Evolutionary conservation across 805 yeast species (phyloP), one percentile per base, ranked within the genome.

Genomic region (Candida boidinii): DNA sequence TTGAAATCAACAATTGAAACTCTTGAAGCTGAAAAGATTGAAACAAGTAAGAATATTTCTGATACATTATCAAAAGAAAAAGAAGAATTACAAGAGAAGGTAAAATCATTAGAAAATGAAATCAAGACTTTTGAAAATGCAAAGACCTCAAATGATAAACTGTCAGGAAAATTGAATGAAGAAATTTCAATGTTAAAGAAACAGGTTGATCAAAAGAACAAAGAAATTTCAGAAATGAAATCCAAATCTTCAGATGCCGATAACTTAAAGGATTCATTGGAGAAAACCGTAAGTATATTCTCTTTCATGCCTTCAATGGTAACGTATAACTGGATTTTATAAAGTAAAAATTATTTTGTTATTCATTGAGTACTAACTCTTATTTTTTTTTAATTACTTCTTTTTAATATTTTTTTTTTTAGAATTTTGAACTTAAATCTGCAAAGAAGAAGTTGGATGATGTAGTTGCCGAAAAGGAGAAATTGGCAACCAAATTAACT

Each of bases 401-500:
- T n/a, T n/a, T n/a, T n/a, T n/a, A n/a, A n/a, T n/a, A n/a, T 18
- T 26, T 32, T 25, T 29, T 27, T 24, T 26, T 38, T 28, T 28
- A 51, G 53, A 37, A 31, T 13, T 26, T 36, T 9, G 41, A 47
- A 9, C 44, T 43, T 27, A 46, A 35, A 13, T 26, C 48, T 18
- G 63, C 72, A 5, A 56, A 56, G 38, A 52, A 49, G 20, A 54
- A 62, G 23, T 43, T 70, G 13, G 50, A 58, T 30, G 52, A 58
- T 5, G 46, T 68, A 17, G 47, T 64, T 2, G 54, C 54, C 3
- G 80, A 70, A 37, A 74, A 73, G 41, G 53, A 53, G 18, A 54
- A 48, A n/a, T 46, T 73, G 13, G 38, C 51, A 6, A 46, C 63
- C 14, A 63, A 61, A 31, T 51, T 51, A 14, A 58, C 68, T 2